Evolutionary conservation across 2,329 filamentous ascomycete species (phyloP), one percentile per base, ranked within the genome.

Genomic region (Aspergillus sergii): DNA sequence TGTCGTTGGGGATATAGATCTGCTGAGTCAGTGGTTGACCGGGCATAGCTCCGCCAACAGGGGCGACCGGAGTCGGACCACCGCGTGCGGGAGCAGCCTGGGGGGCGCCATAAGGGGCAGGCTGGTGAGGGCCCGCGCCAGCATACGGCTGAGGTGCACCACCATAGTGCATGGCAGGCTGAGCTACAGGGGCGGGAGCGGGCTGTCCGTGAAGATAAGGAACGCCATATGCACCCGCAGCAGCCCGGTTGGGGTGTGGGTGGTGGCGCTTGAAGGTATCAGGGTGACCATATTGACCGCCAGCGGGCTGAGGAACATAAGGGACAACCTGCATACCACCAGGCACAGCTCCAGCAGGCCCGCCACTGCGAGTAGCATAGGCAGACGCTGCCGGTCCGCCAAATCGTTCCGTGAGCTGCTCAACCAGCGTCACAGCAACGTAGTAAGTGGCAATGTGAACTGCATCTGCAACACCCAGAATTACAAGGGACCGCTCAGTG

Each of bases 371-470:
- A 54, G 94, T 97, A 54, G 95, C 95, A 76, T 99, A 99, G 34
- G 95, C 94, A n/a, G 95, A 99, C 57, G 95, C 94, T 62, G 93
- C 93, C 23, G 95, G 94, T 7, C 95, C 95, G 59, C 95, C 94
- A 71, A 98, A 99, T 48, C 95, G 90, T 78, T 99, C 95, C 59
- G 95, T 97, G 64, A 99, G 85, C 81, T 99, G 95, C 83, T 99
- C 95, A 55, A 96, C 90, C 30, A 99, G 87, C n/a, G 95, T 99
- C 79, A 94, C 96, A 61, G 94, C 94, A 67, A 99, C 94, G 75
- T 99, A 99, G 83, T 98, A 99, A 43, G 95, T 97, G 56, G 95
- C 95, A 79, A 99, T 99, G 81, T 99, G 95, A 56, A 99, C 94
- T 63, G 95, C 94, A 82, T 99, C 95, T 59, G 95, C 95, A 63